Evolutionary conservation across 176 grass and related monocot species (phyloP), one percentile per base, ranked within the genome.

Genomic region (Aegilops speltoides): DNA sequence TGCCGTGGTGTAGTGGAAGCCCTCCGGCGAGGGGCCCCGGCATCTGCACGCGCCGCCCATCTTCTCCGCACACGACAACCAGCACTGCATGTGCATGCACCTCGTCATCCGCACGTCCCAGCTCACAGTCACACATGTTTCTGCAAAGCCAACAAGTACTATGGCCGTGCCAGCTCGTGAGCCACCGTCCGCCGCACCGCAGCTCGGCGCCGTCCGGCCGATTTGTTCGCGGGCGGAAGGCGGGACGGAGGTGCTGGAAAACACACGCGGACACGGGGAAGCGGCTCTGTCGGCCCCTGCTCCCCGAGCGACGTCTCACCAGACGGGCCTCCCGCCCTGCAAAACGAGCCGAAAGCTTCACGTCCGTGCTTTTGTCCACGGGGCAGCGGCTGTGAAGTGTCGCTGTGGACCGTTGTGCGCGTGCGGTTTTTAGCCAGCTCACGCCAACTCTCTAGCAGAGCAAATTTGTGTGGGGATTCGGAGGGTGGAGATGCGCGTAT

Each of bases 261-360:
- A 22, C 84, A 4, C 50, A 2, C 50, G 2, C 50, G 50, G 16
- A 54, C 50, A 54, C 50, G 50, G 79, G 19, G 52, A 22, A 26
- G 75, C 7, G 41, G 37, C 15, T 15, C 15, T 82, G 79, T 16
- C n/a, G 79, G 37, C 60, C 48, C n/a, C 28, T 16, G 38, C 84
- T 22, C 52, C 48, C 38, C 65, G 52, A 87, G 84, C 79, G 80
- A 90, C 66, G 1, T 59, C 67, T 56, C 74, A 84, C 89, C 66
- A 60, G 66, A 79, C 56, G 56, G 56, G 56, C 19, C 56, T 57
- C 56, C 8, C 19, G 1, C 56, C 19, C 56, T 59, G 0, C 8
- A n/a, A 13, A 82, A 36, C 16, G 2, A 7, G 16, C 50, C 16
- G 50, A 54, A 54, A 19, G 50, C 50, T 19, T 54, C 50, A 52